phyloP scores from a whole-genome alignment of 2,329 filamentous ascomycete genomes.

The Trichoderma oligosporum region DNA sequence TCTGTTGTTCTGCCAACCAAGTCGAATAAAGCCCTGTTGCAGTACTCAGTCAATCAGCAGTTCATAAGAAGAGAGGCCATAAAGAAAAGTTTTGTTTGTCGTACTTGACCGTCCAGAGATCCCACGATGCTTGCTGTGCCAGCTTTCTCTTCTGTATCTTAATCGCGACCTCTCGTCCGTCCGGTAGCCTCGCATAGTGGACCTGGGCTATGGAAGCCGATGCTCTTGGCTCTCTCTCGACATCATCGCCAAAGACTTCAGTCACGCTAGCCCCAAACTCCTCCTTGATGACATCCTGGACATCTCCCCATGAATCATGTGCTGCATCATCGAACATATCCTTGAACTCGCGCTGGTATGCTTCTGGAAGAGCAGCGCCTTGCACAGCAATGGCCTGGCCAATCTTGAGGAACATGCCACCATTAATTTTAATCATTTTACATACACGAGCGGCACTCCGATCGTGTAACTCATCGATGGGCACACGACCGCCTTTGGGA shows the following conservation, averaged over 20 bases:
- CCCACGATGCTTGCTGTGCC: constrained; percentile 12
- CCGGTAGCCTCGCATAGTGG: constrained; percentile 7
- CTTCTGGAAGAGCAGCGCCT: constrained; percentile 7
- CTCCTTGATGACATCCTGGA: constrained; percentile 11
- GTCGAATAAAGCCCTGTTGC: not conserved
- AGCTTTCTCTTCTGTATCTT: constrained; percentile 10
- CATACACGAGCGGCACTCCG: constrained; percentile 1
- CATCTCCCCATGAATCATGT: constrained; percentile 7
- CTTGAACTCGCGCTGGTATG: constrained; percentile 16
- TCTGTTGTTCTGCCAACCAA: not conserved
- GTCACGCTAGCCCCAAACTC: constrained; percentile 9
- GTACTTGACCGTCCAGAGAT: constrained; percentile 17
- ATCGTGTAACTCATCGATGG: constrained; percentile 11
- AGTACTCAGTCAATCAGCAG: constrained; percentile 35
- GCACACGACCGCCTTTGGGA: not conserved
- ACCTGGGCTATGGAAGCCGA: constrained; percentile 15
- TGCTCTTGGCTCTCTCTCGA: constrained; percentile 11
- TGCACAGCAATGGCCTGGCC: constrained; percentile 18
- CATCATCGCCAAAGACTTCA: constrained; percentile 2
- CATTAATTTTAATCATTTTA: constrained; percentile 14
- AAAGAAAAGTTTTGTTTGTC: not conserved
- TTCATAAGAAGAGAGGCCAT: no score
- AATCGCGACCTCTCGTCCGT: constrained; percentile 14
- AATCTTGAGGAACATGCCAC: constrained; percentile 16
- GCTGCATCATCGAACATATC: constrained; percentile 17